phyloP scores from a whole-genome alignment of 306 rosid genomes.

The Citrullus amarus region DNA sequence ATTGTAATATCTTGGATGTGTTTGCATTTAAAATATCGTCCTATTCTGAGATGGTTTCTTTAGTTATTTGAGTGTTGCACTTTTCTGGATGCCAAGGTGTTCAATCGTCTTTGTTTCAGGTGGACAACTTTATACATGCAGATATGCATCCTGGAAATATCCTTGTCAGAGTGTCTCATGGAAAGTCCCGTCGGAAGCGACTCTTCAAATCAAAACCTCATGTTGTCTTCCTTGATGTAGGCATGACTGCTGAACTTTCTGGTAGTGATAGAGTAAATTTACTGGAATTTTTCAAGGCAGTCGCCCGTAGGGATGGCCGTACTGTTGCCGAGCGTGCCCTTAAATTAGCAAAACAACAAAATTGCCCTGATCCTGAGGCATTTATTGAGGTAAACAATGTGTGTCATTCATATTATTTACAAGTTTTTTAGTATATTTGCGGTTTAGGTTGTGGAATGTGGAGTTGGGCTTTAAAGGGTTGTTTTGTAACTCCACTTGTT shows the following conservation, averaged over 20 bases:
- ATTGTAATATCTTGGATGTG: not conserved
- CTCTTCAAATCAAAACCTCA: constrained; percentile 97
- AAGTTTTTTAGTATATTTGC: not conserved
- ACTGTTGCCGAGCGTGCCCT: constrained; percentile 81
- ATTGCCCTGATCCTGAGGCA: constrained; percentile 91
- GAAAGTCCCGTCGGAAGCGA: constrained; percentile 46
- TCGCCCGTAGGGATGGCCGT: constrained; percentile 89
- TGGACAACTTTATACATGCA: constrained; percentile 98
- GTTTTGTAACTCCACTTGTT: not conserved
- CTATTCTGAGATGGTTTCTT: not conserved
- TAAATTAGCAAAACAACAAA: constrained; percentile 73
- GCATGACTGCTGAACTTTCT: constrained; percentile 99
- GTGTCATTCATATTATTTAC: not conserved
- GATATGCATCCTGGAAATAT: constrained; percentile 99
- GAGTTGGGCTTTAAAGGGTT: not conserved
- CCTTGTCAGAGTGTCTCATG: constrained; percentile 71
- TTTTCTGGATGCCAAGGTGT: constrained; percentile 23
- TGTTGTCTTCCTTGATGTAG: constrained; percentile 94
- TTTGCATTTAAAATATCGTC: not conserved
- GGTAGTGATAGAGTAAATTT: constrained; percentile 75
- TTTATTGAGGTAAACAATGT: constrained; percentile 61
- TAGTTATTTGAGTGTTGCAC: not conserved
- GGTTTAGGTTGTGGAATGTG: not conserved
- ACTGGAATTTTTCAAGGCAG: constrained; percentile 86
- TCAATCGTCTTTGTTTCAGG: constrained; percentile 52